These are phyloP conservation scores for Botryosphaeria agaves DNA, from an alignment of 2,329 filamentous ascomycete species.

Conservation along the genomic window DNA sequence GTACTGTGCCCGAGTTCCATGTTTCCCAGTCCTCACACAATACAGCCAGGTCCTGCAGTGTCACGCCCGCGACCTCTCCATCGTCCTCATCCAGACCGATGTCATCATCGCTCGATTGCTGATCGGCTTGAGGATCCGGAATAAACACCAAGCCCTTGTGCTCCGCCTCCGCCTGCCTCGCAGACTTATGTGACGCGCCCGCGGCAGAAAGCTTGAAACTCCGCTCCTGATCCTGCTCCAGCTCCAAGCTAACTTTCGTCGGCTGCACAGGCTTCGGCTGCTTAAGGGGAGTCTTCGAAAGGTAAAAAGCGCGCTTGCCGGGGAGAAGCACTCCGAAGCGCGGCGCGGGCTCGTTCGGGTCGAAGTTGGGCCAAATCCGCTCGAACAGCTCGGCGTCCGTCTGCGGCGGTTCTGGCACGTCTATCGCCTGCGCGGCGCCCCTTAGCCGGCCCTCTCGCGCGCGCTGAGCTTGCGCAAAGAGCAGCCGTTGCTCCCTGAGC, in stretches of 20 bases:
- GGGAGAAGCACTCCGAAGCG: constrained; percentile 73
- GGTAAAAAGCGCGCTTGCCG: constrained; percentile 59
- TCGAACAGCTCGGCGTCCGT: constrained; percentile 60
- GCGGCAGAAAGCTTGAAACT: constrained; percentile 60
- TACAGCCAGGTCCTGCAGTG: constrained; percentile 64
- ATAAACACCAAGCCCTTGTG: constrained; percentile 38
- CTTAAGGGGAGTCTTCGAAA: constrained; percentile 62
- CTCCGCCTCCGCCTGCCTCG: constrained; percentile 28
- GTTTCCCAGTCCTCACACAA: constrained; percentile 76
- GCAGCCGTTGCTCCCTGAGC: constrained; percentile 11
- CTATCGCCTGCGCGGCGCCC: constrained; percentile 16
- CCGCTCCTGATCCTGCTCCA: constrained; percentile 75
- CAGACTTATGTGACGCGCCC: constrained; percentile 27
- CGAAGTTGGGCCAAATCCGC: constrained; percentile 66
- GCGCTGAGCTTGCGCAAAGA: constrained; percentile 8
- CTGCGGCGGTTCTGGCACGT: constrained; percentile 52
- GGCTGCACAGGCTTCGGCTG: constrained; percentile 68
- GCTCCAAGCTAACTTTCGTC: constrained; percentile 74
- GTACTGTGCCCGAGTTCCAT: constrained; percentile 27
- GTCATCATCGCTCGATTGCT: constrained; percentile 31
- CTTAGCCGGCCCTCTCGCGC: constrained; percentile 18
- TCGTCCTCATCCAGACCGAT: constrained; percentile 33
- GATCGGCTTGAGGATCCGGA: constrained; percentile 21
- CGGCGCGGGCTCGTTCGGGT: constrained; percentile 54
- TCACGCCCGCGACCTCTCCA: constrained; percentile 54